A percentile compares a stretch with the other conserved stretches of the same genome.
Evolutionary conservation across 352 stramenopile species (phyloP).

Genomic region (Phytopythium kandeliae): DNA sequence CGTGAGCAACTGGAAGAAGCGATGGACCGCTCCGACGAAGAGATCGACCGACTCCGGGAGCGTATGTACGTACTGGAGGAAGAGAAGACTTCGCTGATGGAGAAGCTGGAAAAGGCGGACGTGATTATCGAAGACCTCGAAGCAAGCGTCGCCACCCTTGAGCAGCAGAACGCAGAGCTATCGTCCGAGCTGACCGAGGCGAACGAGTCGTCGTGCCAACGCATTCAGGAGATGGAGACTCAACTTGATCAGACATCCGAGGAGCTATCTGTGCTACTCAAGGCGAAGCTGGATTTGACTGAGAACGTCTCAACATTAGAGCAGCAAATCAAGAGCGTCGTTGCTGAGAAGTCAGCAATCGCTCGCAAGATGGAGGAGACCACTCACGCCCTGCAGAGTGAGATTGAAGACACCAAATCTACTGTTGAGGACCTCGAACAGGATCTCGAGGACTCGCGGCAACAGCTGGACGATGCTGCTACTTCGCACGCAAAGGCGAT

Average conservation of each 20-base stretch:
- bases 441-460: conserved; percentile 19
- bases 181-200: conserved; percentile 11
- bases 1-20: conserved; percentile 27
- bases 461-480: conserved; percentile 8
- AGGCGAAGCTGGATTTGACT: conserved; percentile 18
- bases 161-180: conserved; percentile 28
- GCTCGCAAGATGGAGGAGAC: conserved; percentile 4
- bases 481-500: conserved; percentile 13
- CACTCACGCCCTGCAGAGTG: conserved; percentile 1
- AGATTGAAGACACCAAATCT: conserved; percentile 16
- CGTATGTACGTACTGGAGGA: conserved; percentile 40
- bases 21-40: conserved; percentile 31
- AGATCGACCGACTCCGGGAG: conserved; percentile 41
- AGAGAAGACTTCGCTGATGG: conserved; percentile 32
- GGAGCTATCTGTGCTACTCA: conserved; percentile 25
- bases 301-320: conserved; percentile 6
- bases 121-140: conserved; percentile 24
- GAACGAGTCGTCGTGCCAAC: conserved; percentile 16
- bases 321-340: conserved; percentile 8
- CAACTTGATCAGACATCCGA: conserved; percentile 30
- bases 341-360: conserved; percentile 14
- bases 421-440: conserved; percentile 4
- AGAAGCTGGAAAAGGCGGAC: conserved; percentile 32
- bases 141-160: conserved; percentile 22
- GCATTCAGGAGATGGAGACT: conserved; percentile 19